Percentiles rank a stretch among this genome's conserved stretches.
Evolutionary conservation across 108 stramenopile species (phyloP).

Genomic region (Pseudonitzschia delicatissima): DNA sequence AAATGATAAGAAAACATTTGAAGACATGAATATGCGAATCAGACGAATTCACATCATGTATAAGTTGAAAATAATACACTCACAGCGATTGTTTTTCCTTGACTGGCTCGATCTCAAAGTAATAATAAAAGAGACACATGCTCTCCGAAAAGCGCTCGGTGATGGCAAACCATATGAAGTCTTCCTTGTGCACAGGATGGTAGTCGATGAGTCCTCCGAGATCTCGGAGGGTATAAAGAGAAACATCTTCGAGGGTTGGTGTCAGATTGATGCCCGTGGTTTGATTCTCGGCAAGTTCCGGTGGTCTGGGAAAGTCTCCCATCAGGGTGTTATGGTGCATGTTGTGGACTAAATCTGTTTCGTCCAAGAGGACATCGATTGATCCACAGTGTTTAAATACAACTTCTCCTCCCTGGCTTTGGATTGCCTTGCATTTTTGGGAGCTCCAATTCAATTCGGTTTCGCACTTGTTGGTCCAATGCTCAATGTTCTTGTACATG

Average conservation of each 20-base stretch:
- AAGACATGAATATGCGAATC: no score
- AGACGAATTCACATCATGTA: no score
- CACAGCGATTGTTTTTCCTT: neutral
- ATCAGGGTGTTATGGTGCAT: neutral
- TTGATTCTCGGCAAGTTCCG: neutral
- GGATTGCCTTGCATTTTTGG: no score
- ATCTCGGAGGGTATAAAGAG: constrained; percentile 4
- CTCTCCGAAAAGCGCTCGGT: constrained; percentile 2
- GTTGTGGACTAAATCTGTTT: neutral
- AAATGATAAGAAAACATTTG: no score
- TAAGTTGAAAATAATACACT: no score
- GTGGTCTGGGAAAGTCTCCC: neutral
- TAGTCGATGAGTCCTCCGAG: neutral
- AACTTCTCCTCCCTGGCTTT: no score
- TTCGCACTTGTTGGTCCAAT: no score
- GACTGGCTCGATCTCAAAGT: neutral
- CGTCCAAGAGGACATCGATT: neutral
- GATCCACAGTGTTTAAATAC: neutral
- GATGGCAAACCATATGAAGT: constrained; percentile 3
- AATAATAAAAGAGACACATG: neutral
- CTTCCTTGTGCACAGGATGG: neutral
- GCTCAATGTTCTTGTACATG: no score
- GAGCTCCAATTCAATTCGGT: no score
- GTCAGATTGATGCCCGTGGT: no score
- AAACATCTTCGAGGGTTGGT: neutral